Base-by-base conservation (phyloP, 306 rosid species). In the Cicer chorassanicum region DNA sequence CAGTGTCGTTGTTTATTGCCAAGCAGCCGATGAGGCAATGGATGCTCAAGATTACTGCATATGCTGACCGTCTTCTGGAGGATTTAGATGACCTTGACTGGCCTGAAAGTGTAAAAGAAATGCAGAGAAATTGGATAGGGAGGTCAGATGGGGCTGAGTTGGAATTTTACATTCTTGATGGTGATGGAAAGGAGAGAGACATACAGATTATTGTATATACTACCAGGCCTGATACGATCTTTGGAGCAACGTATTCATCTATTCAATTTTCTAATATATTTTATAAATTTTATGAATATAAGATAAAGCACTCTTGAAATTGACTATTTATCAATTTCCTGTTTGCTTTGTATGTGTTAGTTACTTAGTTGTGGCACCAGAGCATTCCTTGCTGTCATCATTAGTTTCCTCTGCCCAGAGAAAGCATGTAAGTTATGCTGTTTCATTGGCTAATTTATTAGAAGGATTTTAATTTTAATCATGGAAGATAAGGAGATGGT, bases 21-120 rank as follows among this genome's bases (percentile, higher is more conserved):
- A 84, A 94, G 94, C 98, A 94, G 98, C 98, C 98, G 73, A 94
- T 94, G 98, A 85, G 89, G 87, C 98, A 94, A 84, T 91, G 98
- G 98, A 91, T 91, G 88, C 98, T 94, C 84, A 94, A 90, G 92
- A 94, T 94, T 59, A 94, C 98, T 80, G 98, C 91, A 65, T 94
- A 91, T 82, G 98, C 98, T 68, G 98, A 94, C 72, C 92, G 93
- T 80, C 98, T 94, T 78, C 98, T 91, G 51, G 96, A 94, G 80
- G 98, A 91, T 86, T 83, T 94, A 74, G 96, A 91, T 82, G 88
- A 82, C 68, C 93, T 94, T 63, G 95, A 91, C 75, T 94, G 98
- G 98, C 98, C 98, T 43, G 97, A 91, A 79, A 91, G 97, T 86
- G 87, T 94, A 63, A 94, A 94, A 80, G 97, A 94, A 72, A 94